These are phyloP conservation scores for Daldinia decipiens DNA, from an alignment of 495 filamentous ascomycete species.

Conservation along the genomic window DNA sequence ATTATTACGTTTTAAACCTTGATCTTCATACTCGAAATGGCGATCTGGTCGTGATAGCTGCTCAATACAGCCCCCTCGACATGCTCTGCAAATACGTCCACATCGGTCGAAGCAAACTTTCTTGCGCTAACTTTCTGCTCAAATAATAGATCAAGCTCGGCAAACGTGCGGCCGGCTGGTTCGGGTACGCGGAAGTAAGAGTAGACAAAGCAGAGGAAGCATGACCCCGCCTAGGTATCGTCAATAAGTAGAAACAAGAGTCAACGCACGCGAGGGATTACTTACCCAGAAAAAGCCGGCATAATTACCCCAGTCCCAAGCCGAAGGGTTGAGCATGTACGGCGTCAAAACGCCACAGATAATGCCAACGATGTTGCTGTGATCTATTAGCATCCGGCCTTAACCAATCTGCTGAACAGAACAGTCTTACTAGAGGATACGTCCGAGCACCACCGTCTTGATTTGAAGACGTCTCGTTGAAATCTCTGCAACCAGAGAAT, in stretches of 20 bases:
- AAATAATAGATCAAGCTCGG: conserved; percentile 79
- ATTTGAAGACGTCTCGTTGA: conserved; percentile 78
- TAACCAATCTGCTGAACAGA: no score
- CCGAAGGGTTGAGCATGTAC: conserved; percentile 78
- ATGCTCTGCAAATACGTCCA: conserved; percentile 73
- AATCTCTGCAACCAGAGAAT: conserved; percentile 79
- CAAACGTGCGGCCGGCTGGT: conserved; percentile 74
- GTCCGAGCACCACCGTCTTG: conserved; percentile 74
- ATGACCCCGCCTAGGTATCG: conserved; percentile 63
- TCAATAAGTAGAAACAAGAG: background rate
- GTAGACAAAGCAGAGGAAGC: conserved; percentile 78
- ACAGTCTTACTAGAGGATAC: conserved; percentile 69
- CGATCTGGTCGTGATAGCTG: conserved; percentile 56
- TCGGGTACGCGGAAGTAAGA: conserved; percentile 81
- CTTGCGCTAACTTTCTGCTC: conserved; percentile 71
- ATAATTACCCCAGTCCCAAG: conserved; percentile 80
- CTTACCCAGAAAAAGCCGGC: conserved; percentile 84
- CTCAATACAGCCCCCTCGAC: conserved; percentile 62
- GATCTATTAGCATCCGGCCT: conserved; percentile 15
- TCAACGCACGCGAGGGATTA: background rate
- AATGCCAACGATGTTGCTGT: conserved; percentile 37
- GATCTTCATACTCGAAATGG: conserved; percentile 33
- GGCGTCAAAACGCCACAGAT: conserved; percentile 75
- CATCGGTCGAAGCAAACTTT: conserved; percentile 71
- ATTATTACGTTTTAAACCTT: conserved; percentile 18